Percentiles rank a stretch among this genome's conserved stretches.
phyloP scores from a whole-genome alignment of 2,329 filamentous ascomycete species.

The Phaeophleospora eucalypticola region DNA sequence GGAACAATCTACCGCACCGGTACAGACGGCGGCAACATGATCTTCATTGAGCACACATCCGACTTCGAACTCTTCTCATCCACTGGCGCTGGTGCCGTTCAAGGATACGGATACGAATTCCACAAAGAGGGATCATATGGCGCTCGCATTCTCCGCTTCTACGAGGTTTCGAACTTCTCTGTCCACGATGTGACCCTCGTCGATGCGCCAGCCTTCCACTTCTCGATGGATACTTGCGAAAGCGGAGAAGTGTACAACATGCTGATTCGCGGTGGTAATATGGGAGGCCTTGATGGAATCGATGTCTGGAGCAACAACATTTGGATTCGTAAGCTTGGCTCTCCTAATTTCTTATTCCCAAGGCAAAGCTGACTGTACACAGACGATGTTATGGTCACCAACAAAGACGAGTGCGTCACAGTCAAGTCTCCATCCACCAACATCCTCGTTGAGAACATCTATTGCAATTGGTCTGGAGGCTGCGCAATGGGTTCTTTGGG shows the following conservation, averaged over 20 bases:
- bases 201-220: constrained; percentile 50
- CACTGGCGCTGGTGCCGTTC: constrained; percentile 50
- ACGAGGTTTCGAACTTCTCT: constrained; percentile 40
- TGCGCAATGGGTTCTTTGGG: constrained; percentile 56
- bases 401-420: constrained; percentile 59
- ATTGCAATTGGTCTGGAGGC: constrained; percentile 56
- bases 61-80: constrained; percentile 55
- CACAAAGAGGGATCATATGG: constrained; percentile 40
- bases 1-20: constrained; percentile 53
- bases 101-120: constrained; percentile 51
- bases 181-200: constrained; percentile 49
- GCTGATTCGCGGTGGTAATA: constrained; percentile 50
- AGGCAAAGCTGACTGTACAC: neutral
- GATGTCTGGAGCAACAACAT: constrained; percentile 54
- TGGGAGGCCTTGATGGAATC: constrained; percentile 54
- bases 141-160: constrained; percentile 41
- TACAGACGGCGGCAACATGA: constrained; percentile 50
- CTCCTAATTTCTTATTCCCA: no score
- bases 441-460: constrained; percentile 57
- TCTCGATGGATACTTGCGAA: constrained; percentile 48
- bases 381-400: constrained; percentile 51
- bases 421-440: constrained; percentile 52
- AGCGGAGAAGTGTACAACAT: constrained; percentile 52
- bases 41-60: constrained; percentile 46
- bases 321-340: constrained; percentile 54